Conservation (phyloP, 2,329 filamentous ascomycete species). For the Aspergillus tanneri region DNA sequence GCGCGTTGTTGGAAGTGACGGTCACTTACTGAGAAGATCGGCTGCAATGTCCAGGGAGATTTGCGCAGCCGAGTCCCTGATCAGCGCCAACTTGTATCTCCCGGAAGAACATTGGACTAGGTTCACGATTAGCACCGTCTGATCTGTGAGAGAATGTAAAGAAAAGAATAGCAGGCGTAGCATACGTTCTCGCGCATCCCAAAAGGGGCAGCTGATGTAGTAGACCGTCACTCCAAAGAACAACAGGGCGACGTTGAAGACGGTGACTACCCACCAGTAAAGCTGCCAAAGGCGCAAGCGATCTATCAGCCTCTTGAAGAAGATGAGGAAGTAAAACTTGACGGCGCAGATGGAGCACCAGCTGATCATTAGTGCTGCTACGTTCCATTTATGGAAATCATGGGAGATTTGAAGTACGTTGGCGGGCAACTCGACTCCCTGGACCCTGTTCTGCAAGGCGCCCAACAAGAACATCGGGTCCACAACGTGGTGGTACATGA, state of each 20-base stretch:
- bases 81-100: not conserved
- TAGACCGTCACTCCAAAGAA: not conserved
- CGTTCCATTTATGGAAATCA: not conserved
- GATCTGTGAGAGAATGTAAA: not conserved
- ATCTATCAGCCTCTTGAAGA: not conserved
- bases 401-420: not conserved
- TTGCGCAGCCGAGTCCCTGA: not conserved
- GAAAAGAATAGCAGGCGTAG: not conserved
- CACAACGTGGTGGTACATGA: not conserved
- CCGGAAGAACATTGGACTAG: not conserved
- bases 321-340: not conserved
- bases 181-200: not conserved
- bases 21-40: not conserved
- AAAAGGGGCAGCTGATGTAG: not conserved
- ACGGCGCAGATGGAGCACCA: not conserved
- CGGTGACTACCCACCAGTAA: not conserved
- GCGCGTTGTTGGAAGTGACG: not conserved
- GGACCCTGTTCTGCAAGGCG: not conserved
- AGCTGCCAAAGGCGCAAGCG: not conserved
- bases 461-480: not conserved
- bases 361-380: not conserved
- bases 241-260: not conserved
- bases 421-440: not conserved
- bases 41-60: not conserved
- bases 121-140: not conserved